Conservation (phyloP, 2,329 filamentous ascomycete species). For the Monosporascus sp. region DNA sequence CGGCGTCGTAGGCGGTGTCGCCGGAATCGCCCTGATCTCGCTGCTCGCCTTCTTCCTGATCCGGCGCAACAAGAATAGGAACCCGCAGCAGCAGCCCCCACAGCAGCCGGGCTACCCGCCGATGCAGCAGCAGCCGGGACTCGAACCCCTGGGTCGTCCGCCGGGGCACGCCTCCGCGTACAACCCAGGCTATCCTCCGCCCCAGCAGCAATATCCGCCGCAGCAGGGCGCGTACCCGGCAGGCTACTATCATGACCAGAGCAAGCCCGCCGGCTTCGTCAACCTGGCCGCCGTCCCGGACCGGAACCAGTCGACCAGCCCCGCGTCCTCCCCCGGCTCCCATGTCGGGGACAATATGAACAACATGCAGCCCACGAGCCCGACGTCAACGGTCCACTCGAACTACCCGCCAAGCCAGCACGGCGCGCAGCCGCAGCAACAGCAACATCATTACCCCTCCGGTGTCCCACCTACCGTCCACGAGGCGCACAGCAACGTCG, state of each 20-base stretch:
- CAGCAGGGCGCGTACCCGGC: conserved; percentile 13
- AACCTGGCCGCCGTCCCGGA: conserved; percentile 15
- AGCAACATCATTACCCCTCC: conserved; percentile 16
- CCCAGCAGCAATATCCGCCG: conserved; percentile 15
- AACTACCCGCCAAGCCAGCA: conserved; percentile 12
- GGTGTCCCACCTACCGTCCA: conserved; percentile 27
- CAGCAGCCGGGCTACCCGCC: conserved; percentile 4
- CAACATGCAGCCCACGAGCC: conserved; percentile 19
- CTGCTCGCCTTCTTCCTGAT: conserved; percentile 36
- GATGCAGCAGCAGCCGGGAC: conserved; percentile 8
- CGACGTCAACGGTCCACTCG: conserved; percentile 20
- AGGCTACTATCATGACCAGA: conserved; percentile 16
- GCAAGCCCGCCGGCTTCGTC: conserved; percentile 21
- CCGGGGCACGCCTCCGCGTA: not conserved
- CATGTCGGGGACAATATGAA: conserved; percentile 15
- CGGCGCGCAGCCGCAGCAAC: conserved; percentile 13
- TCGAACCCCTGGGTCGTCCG: conserved; percentile 1
- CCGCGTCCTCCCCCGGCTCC: conserved; percentile 22
- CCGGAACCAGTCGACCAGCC: conserved; percentile 23
- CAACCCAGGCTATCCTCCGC: conserved; percentile 13
- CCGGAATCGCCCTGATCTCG: conserved; percentile 34
- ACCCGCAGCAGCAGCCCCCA: conserved; percentile 3
- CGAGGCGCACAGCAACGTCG: conserved; percentile 32
- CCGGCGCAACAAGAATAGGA: conserved; percentile 30
- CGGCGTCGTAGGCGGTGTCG: conserved; percentile 42